phyloP scores from a whole-genome alignment of 176 grass and related monocot genomes.

The Paspalum vaginatum region DNA sequence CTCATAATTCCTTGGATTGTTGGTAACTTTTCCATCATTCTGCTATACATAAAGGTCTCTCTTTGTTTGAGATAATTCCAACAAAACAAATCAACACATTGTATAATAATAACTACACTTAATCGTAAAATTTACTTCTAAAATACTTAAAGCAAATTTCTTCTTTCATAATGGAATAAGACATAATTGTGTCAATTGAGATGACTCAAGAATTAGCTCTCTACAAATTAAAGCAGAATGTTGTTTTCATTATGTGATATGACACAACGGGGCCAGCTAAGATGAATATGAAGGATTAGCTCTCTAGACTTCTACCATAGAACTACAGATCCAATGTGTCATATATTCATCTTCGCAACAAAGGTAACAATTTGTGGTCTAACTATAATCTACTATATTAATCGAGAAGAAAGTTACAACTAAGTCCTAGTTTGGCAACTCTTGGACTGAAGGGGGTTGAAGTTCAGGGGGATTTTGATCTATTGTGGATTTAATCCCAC shows the following conservation, averaged over 20 bases:
- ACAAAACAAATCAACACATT: background rate
- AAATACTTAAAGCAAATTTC: background rate
- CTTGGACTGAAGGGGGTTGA: no score
- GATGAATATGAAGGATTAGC: background rate
- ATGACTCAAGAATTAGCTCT: background rate
- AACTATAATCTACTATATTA: background rate
- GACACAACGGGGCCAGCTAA: background rate
- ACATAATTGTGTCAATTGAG: background rate
- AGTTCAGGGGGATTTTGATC: no score
- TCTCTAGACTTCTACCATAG: background rate
- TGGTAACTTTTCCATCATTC: background rate
- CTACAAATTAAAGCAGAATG: background rate
- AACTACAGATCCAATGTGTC: background rate
- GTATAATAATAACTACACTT: conserved; percentile 8
- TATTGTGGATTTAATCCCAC: no score
- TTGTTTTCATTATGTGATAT: background rate
- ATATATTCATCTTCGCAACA: background rate
- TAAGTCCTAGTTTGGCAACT: no score
- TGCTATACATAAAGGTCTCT: background rate
- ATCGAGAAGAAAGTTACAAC: background rate
- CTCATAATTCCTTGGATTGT: background rate
- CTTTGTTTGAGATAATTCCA: conserved; percentile 17
- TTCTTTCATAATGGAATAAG: background rate
- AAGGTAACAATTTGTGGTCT: background rate
- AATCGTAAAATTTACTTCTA: background rate